Base-by-base conservation (phyloP, 495 filamentous ascomycete species). In the Penicillium taxi region DNA sequence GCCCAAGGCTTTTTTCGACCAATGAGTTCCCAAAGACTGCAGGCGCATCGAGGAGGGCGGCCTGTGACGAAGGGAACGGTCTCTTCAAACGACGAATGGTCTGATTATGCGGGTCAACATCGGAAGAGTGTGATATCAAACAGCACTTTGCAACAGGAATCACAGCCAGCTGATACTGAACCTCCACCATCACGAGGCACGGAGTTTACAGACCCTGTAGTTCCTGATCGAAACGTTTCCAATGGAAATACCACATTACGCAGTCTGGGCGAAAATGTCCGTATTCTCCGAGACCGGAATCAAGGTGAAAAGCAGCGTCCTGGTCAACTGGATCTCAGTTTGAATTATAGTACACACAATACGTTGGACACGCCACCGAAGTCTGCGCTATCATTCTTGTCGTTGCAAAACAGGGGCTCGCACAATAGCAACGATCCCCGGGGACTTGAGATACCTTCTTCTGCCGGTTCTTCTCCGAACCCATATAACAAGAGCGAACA, bases 21-120 rank as follows among this genome's bases (percentile, higher is more conserved):
- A 12, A 94, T 98, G 91, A 96, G 88, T 63, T 93, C 87, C 15
- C 89, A 96, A 58, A 78, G 85, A 53, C 68, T 96, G 32, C 91
- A 98, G 59, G 89, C 87, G 34, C 93, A 96, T 56, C 70, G 91
- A 52, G 79, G 78, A 30, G 68, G 72, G 17, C 65, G 74, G 9
- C 74, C 74, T 11, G 43, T 54, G 44, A 70, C 54, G 37, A 64
- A 61, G 43, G 69, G 53, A 28, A 60, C 56, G 24, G 55, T 57
- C 6, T 52, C 63, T 6, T 55, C 62, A 7, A 64, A 58, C 22
- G 63, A 68, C 14, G 66, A 65, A 24, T 65, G 60, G 45, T 50
- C 45, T 3, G 72, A 70, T 40, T 61, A 70, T 16, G 55, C 43
- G 25, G 66, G 55, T 33, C 54, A 64, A 56, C 63, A 77, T 59